Evolutionary conservation across 352 stramenopile genomes (phyloP).

Genomic region (Thalassiosira ordinaria): DNA sequence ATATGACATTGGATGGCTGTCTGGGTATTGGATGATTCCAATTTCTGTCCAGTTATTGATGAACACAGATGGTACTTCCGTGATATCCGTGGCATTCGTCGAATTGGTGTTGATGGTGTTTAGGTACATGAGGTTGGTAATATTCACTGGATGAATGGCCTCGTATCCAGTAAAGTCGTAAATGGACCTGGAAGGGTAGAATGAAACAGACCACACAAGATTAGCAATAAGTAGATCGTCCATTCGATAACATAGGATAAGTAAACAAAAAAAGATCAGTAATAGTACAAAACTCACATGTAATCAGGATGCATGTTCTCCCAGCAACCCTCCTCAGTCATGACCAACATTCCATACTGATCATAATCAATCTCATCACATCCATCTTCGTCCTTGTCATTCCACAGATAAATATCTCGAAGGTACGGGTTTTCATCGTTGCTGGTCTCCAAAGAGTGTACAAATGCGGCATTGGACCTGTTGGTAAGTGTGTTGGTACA

Average conservation of each 20-base stretch:
- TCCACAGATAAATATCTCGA: slow-evolving; percentile 65
- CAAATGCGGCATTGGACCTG: slow-evolving; percentile 31
- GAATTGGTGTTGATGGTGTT: too few species aligned
- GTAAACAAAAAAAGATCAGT: too few species aligned
- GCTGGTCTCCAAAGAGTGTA: slow-evolving; percentile 41
- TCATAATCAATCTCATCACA: slow-evolving; percentile 51
- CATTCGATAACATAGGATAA: too few species aligned
- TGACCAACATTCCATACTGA: slow-evolving; percentile 62
- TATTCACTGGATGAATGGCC: slow-evolving; percentile 25
- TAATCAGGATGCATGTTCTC: slow-evolving; percentile 68
- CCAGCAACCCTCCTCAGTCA: slow-evolving; percentile 64
- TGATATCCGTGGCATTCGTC: too few species aligned
- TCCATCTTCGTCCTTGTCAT: slow-evolving; percentile 49
- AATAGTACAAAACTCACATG: slow-evolving; percentile 65
- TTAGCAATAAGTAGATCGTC: too few species aligned
- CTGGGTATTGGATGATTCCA: slow-evolving; percentile 56
- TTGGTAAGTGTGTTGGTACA: slow-evolving; percentile 54
- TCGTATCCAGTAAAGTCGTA: slow-evolving; percentile 63
- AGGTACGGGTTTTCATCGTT: slow-evolving; percentile 64
- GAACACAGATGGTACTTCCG: too few species aligned
- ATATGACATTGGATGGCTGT: slow-evolving; percentile 44
- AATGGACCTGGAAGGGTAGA: slow-evolving; percentile 37
- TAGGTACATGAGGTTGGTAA: neutral
- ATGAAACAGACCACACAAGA: too few species aligned
- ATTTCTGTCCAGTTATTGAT: slow-evolving; percentile 42